These are phyloP conservation scores for Microbotryum scabiosae DNA, from an alignment of 1,284 basidiomycete species.

Conservation along the genomic window DNA sequence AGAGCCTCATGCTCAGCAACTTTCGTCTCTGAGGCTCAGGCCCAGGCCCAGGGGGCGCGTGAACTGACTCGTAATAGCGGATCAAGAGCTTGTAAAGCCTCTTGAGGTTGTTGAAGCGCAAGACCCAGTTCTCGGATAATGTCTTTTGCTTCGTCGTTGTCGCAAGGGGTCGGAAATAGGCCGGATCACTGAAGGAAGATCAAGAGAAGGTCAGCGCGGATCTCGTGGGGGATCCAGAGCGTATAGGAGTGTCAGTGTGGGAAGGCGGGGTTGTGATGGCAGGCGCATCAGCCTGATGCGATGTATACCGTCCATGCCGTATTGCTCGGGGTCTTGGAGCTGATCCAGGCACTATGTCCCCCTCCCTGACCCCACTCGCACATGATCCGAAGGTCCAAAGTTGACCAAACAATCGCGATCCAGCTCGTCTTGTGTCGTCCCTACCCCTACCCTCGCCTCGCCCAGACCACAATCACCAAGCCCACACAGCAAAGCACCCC, in stretches of 20 bases:
- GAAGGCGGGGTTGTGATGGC: background rate
- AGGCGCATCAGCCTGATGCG: background rate
- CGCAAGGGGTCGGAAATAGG: conserved; percentile 62
- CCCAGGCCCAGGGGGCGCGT: background rate
- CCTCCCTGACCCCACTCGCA: background rate
- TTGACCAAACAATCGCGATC: background rate
- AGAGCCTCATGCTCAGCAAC: background rate
- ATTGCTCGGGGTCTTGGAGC: background rate
- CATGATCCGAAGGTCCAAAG: background rate
- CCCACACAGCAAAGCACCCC: background rate
- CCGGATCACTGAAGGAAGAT: conserved; percentile 52
- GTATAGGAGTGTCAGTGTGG: background rate
- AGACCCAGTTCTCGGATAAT: conserved; percentile 71
- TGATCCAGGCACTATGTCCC: no score
- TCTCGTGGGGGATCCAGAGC: fast-evolving
- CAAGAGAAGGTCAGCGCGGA: background rate
- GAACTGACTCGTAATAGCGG: conserved; percentile 58
- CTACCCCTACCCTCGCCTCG: background rate
- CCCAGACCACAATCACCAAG: background rate
- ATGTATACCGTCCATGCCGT: background rate
- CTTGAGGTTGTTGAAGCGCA: conserved; percentile 74
- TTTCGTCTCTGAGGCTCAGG: background rate
- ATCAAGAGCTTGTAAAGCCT: conserved; percentile 76
- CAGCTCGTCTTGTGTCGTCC: background rate
- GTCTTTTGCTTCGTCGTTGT: conserved; percentile 44